phyloP scores from a whole-genome alignment of 805 yeast species.

The Candida coleopterorum region DNA sequence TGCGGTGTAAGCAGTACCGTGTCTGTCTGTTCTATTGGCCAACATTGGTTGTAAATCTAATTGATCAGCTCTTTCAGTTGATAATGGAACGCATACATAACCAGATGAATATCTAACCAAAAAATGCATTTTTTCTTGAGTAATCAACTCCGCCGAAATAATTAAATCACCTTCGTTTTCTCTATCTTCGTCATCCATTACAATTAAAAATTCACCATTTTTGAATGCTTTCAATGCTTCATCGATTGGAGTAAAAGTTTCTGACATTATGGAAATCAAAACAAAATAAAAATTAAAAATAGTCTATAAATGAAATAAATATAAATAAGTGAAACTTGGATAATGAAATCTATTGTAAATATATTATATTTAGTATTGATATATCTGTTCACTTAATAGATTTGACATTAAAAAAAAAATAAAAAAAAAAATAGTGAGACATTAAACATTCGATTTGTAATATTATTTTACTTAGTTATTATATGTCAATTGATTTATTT shows the following conservation, averaged over 20 bases:
- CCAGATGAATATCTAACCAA: slow-evolving; percentile 85
- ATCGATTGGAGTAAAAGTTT: slow-evolving; percentile 39
- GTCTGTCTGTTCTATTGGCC: slow-evolving; percentile 64
- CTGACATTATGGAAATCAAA: not conserved
- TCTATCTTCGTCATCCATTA: slow-evolving; percentile 94
- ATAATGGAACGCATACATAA: slow-evolving; percentile 87
- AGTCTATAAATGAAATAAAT: too few species aligned
- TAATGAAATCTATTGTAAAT: too few species aligned
- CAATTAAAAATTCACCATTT: slow-evolving; percentile 80
- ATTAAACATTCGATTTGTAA: too few species aligned
- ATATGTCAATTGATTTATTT: too few species aligned
- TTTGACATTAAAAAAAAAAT: too few species aligned
- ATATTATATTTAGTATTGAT: too few species aligned
- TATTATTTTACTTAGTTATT: too few species aligned
- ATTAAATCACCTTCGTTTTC: slow-evolving; percentile 98
- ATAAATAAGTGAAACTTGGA: too few species aligned
- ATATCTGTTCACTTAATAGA: too few species aligned
- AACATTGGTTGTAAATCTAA: slow-evolving; percentile 79
- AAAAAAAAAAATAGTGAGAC: too few species aligned
- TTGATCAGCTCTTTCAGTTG: slow-evolving; percentile 70
- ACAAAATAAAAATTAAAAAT: not conserved
- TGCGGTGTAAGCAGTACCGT: slow-evolving; percentile 94
- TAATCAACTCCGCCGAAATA: slow-evolving; percentile 79
- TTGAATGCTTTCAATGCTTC: slow-evolving; percentile 71
- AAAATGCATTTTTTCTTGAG: slow-evolving; percentile 90